A percentile compares a stretch with the other conserved stretches of the same genome.
These are phyloP conservation scores for Solanum rostratum DNA, from an alignment of 257 asterid species.

Conservation along the genomic window DNA sequence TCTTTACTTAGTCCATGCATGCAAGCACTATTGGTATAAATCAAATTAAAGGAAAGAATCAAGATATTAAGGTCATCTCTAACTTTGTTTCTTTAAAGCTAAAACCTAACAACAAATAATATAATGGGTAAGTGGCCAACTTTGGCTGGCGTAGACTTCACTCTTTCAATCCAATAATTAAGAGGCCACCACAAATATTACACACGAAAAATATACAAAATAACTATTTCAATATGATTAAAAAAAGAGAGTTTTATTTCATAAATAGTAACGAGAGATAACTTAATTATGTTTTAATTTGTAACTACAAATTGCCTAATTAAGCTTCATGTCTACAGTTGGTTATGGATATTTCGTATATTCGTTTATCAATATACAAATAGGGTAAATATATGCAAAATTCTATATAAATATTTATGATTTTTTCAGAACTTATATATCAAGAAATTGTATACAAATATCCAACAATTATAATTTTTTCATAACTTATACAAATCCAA, in stretches of 20 bases:
- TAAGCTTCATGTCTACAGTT: too few species aligned
- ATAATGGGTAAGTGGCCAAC: background rate
- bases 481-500: too few species aligned
- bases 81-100: background rate
- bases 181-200: background rate
- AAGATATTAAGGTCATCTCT: background rate
- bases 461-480: too few species aligned
- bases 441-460: too few species aligned
- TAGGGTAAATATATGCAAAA: too few species aligned
- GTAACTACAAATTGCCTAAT: too few species aligned
- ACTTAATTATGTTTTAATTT: too few species aligned
- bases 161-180: background rate
- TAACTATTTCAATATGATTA: background rate
- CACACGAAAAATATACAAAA: background rate
- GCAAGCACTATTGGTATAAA: background rate
- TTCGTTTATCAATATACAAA: too few species aligned
- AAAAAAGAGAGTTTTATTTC: background rate
- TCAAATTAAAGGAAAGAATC: background rate
- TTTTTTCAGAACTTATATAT: too few species aligned
- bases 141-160: conserved; percentile 3
- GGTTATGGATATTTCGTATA: too few species aligned
- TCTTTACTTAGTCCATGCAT: background rate
- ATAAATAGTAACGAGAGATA: too few species aligned
- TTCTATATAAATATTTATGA: too few species aligned
- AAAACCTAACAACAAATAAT: background rate